Evolutionary conservation across 768 basidiomycete genomes (phyloP), one percentile per base, ranked within the genome.

Genomic region (Termitomyces heimii): DNA sequence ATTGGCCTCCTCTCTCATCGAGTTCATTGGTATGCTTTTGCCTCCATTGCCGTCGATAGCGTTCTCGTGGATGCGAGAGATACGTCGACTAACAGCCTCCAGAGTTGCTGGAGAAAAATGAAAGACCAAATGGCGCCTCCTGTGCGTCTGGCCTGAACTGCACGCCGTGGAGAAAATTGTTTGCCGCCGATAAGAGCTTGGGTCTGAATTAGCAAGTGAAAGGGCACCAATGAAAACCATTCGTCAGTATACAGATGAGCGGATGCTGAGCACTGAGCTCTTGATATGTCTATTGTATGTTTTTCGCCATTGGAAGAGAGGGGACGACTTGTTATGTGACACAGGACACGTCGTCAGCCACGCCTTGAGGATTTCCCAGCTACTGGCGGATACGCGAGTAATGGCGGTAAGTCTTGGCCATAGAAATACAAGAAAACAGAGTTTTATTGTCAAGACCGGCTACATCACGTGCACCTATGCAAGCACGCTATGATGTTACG

Each of bases 41-140:
- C 37, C 26, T 52, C 50, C 53, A 16, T 65, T 59, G 18, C 82
- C 78, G 45, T 78, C 72, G n/a, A 89, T 86, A 29, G 84, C 76
- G 54, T 88, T 88, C 64, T 84, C 75, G 63, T 92, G 91, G 24
- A 89, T 68, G 52, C 80, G 56, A 0, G 89, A 91, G 44, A 92
- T 84, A 39, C 85, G 76, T n/a, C 75, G 75, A 65, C 80, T 87
- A 8, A 85, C 88, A 4, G 80, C 85, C 61, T 86, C 84, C 40
- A 89, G 66, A 0, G 83, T 85, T 20, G 79, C 78, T 12, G 77
- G 73, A 5, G 79, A 20, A 83, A 71, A 18, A 72, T 46, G 4
- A 71, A 55, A 5, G 75, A 71, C 49, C 70, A 63, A 2, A 60
- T 60, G n/a, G 53, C 54, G 22, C 46, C 53, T 2, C 53, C 26